Evolutionary conservation across 2,329 filamentous ascomycete genomes (phyloP), one percentile per base, ranked within the genome.

Genomic region (Fusarium buharicum): DNA sequence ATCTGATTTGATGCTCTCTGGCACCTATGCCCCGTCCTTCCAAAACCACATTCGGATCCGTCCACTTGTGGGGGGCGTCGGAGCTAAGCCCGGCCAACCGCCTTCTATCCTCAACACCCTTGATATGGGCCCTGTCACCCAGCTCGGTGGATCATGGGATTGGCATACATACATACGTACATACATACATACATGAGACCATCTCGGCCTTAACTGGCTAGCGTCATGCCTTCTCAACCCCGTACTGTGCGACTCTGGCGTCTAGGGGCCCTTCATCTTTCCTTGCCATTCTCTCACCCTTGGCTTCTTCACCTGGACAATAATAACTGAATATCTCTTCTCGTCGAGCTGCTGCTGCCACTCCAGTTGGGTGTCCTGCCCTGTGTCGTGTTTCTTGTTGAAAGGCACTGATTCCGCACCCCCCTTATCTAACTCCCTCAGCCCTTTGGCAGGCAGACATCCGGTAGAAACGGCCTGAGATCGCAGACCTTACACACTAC

Each of bases 231-330:
- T 49, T 46, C 49, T 52, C 46, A 55, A 55, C 55, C 49, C 48
- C 56, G 47, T 70, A 69, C 66, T 67, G 67, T 71, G 68, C 54
- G 62, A 69, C 66, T 60, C 57, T 62, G 59, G 33, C 52, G 59
- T 58, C 47, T 39, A 62, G 55, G 45, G 44, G 50, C 56, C 39
- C 58, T 58, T 55, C 43, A 44, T 44, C 48, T 51, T 60, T 50
- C 55, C 49, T 54, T 50, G 39, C 59, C 41, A 50, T 40, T 55
- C 61, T 60, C 52, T 60, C 58, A 57, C 52, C 58, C 58, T 61
- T 55, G 41, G 31, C 51, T 58, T 56, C 40, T 51, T 48, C 41
- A 48, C 48, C 34, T 34, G 36, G 66, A 28, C 44, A 50, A 65
- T 56, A 69, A 62, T 56, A 68, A 59, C 65, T 70, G 59, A 64